Base-by-base conservation (phyloP, 1,139 yeast species). In the Blastobotrys illinoisensis region DNA sequence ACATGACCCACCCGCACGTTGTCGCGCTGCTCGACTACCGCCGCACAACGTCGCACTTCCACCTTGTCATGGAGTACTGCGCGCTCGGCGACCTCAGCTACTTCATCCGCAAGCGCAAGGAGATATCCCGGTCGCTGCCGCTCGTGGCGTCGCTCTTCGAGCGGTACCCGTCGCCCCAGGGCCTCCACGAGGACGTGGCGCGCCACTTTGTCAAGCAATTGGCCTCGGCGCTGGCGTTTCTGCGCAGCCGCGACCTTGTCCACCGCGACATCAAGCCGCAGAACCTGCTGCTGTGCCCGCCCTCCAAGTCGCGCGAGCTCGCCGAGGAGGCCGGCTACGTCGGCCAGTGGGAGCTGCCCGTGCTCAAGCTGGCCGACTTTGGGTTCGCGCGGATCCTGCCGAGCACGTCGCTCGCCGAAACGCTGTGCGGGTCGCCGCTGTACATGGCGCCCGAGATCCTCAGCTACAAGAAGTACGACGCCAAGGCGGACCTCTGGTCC, bases 401-500 rank as follows among this genome's bases (percentile, higher is more conserved):
- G 9, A 84, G 88, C 49, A 87, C 97, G 1, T 85, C 96, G 1
- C 78, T 95, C 80, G 98, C 99, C 1, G 99, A 93, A 70, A 93
- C 99, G 2, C 75, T 93, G 60, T 93, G 99, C 76, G 99, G 99
- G 1, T 88, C 97, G 9, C 99, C 99, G 1, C 66, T 93, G 49
- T 93, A 95, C 70, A 93, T 93, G 99, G 99, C 99, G 0, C 99
- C 99, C 0, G 99, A 93, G 71, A 95, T 93, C 51, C 77, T 93
- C 64, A 79, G 96, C 59, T 90, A 89, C 68, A 98, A 95, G 68
- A 93, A 90, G 71, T 93, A 93, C 72, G 90, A 91, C 64, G 99
- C 98, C 3, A 91, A 90, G 68, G 98, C 97, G 0, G 99, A 93
- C 69, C 74, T 93, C 60, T 93, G 99, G 99, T 89, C 97, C 1